Base-by-base conservation (phyloP, 495 filamentous ascomycete genomes). In the Aspergillus cavernicola region DNA sequence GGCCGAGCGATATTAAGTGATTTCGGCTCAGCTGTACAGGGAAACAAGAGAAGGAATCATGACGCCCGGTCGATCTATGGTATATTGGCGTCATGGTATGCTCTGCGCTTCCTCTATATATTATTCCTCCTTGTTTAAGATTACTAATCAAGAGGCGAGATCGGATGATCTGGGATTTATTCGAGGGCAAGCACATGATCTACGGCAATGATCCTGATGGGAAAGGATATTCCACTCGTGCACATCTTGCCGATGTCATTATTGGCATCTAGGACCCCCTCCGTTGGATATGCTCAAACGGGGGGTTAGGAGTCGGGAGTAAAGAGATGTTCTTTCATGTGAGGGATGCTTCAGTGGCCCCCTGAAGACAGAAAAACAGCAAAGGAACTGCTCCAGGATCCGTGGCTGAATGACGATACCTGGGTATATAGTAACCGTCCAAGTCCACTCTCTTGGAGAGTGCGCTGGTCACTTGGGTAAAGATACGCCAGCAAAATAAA, bases 1-100 rank as follows among this genome's bases (percentile, higher is more conserved):
- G 62, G 57, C 36, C 38, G 44, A 18, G 67, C 61, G 33, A 41
- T 68, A 4, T 46, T 67, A 53, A 90, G 92, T 75, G 90, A 93
- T 74, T 93, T 95, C 68, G 90, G 89, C 39, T 77, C 90, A 12
- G 89, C 89, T 3, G 82, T 88, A 64, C 87, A 84, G 26, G 69
- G 66, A 45, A 62, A 71, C 40, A 51, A 66, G 28, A 58, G 29
- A 32, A 38, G 59, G 19, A 61, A 65, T 52, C 55, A 67, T 38
- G 49, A 68, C 62, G 58, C 54, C 47, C 63, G 4, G 64, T 78
- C 33, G 78, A 81, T 52, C 74, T 79, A 38, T 79, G 78, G 77
- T 76, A 73, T 56, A 64, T 73, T 13, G 77, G 75, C 1, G 68
- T 68, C 20, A 68, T 78, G 74, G 75, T 80, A 62, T 48, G 65